Evolutionary conservation across 2,329 filamentous ascomycete genomes (phyloP).

Genomic region (Colletotrichum sidae): DNA sequence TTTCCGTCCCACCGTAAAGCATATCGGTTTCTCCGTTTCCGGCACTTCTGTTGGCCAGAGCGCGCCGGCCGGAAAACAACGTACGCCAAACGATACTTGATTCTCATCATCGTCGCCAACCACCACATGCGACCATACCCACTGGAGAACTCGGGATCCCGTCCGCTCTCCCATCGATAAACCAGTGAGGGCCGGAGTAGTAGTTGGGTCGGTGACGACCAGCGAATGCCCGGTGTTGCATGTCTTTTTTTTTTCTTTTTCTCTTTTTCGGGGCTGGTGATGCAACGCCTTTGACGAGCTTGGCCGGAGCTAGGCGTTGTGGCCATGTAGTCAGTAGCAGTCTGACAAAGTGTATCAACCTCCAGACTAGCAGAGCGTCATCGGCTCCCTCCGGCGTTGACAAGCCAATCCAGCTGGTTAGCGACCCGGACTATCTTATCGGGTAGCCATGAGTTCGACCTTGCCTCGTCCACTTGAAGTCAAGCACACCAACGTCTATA

Average conservation of each 20-base stretch:
- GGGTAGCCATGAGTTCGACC: too few species aligned
- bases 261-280: not conserved
- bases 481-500: too few species aligned
- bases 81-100: not conserved
- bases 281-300: not conserved
- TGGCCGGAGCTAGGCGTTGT: too few species aligned
- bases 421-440: too few species aligned
- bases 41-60: not conserved
- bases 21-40: too few species aligned
- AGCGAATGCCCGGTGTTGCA: constrained; percentile 26
- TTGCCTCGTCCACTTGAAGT: too few species aligned
- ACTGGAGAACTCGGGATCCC: constrained; percentile 32
- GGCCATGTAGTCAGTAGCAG: too few species aligned
- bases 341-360: too few species aligned
- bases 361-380: too few species aligned
- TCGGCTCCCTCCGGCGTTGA: too few species aligned
- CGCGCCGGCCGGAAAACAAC: not conserved
- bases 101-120: not conserved
- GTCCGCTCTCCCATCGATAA: constrained; percentile 32
- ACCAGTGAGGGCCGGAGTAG: constrained; percentile 25
- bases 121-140: constrained; percentile 19
- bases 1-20: too few species aligned
- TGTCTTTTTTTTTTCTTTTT: constrained; percentile 10
- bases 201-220: constrained; percentile 32
- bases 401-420: too few species aligned